Evolutionary conservation across 164 flowering plant species (phyloP).

Genomic region (Hamamelis virginiana): DNA sequence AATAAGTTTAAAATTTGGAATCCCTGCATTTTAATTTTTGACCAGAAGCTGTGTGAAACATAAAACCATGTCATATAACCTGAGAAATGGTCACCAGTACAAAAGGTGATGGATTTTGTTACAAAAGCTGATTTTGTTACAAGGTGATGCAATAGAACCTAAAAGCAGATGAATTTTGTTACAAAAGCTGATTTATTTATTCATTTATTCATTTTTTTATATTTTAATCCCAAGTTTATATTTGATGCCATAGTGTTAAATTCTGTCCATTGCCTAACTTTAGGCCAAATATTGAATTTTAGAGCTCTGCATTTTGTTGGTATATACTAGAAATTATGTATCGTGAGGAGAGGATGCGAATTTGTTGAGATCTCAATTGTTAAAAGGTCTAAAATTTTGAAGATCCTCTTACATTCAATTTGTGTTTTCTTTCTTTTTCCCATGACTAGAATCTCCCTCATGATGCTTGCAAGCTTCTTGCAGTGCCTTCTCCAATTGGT

Average conservation of each 20-base stretch:
- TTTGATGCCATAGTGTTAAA: not conserved
- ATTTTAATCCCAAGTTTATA: no score
- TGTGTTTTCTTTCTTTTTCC: constrained; percentile 6
- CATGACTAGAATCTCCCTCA: constrained; percentile 81
- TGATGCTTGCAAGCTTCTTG: constrained; percentile 96
- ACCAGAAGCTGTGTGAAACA: not conserved
- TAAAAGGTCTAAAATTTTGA: not conserved
- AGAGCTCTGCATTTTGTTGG: not conserved
- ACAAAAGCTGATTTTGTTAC: not conserved
- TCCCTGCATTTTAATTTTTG: no score
- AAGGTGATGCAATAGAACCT: not conserved
- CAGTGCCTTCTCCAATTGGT: constrained; percentile 98
- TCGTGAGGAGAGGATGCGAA: not conserved
- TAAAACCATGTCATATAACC: not conserved
- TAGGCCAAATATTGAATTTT: not conserved
- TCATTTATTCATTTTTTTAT: no score
- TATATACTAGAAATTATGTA: not conserved
- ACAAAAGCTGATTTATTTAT: not conserved
- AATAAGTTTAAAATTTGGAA: not conserved
- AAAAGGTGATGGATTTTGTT: not conserved
- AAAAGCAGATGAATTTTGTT: not conserved
- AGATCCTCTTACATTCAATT: not conserved
- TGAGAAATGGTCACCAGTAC: not conserved
- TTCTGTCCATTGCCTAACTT: not conserved
- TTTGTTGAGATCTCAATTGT: not conserved